Base-by-base conservation (phyloP, 768 basidiomycete species). In the Pleurotus pulmonarius region DNA sequence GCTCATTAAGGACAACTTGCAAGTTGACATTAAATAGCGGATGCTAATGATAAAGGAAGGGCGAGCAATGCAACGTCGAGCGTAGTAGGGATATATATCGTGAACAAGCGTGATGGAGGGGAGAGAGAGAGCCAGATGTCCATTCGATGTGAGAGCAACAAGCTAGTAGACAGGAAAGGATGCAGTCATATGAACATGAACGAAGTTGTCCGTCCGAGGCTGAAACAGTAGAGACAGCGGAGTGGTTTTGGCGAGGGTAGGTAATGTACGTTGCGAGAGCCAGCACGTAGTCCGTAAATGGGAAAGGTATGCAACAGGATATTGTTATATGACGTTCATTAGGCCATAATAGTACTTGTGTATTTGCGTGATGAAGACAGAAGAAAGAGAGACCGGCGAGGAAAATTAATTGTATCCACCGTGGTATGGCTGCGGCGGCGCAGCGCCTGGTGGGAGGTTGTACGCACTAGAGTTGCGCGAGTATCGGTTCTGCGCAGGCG, bases 371-470 rank as follows among this genome's bases (percentile, higher is more conserved):
- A 39, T 22, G 39, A 16, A 25, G n/a, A 20, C 18, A 39, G 18
- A 51, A 51, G 37, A 26, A 26, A 20, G 29, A 38, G 13, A 8
- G 29, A 37, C 6, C 26, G 12, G 37, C 5, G 2, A 44, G 41
- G 5, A 22, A 44, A 13, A 15, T 25, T 39, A 29, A 53, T 18
- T 38, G 51, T 18, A 43, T 11, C 51, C 51, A 22, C 51, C 51
- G 57, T 67, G 66, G 57, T 69, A 61, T 46, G 75, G 60, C 57
- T 82, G 79, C 26, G 86, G 86, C 53, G 87, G 73, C 25, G 88
- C 89, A 24, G 90, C 90, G 44, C 90, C 90, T 3, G 90, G 88
- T 2, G 90, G 90, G 9, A 90, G 77, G 55, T 61, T 77, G 61
- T 70, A 78, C 41, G 65, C 70, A 29, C 76, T 74, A 20, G 83